Conservation (phyloP, 176 grass and related monocot species). For the Ensete glaucum region DNA sequence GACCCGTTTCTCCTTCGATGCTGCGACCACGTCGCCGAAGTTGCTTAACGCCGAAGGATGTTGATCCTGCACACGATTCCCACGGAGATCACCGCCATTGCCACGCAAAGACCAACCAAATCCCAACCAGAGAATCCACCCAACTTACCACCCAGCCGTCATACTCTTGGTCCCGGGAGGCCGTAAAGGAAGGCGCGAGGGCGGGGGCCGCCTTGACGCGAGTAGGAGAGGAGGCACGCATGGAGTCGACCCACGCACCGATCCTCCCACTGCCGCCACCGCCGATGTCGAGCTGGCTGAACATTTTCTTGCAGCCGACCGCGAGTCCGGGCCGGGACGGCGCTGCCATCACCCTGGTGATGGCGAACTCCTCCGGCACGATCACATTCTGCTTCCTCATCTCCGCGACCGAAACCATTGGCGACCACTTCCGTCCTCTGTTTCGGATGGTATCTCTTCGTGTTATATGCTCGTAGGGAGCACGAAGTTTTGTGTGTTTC, state of each 20-base stretch:
- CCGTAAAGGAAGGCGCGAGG: neutral
- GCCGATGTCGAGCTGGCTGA: constrained; percentile 32
- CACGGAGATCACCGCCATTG: neutral
- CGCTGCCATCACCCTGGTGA: constrained; percentile 17
- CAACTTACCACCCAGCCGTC: constrained; percentile 44
- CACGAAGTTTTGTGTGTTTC: neutral
- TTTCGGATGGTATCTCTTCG: too few species aligned
- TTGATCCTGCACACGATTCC: constrained; percentile 22
- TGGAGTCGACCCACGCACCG: constrained; percentile 38
- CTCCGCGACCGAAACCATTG: neutral
- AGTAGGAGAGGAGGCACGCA: constrained; percentile 61
- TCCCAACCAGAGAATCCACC: neutral
- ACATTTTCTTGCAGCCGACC: constrained; percentile 25
- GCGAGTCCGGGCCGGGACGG: neutral
- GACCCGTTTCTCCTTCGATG: constrained; percentile 45
- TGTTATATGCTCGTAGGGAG: too few species aligned
- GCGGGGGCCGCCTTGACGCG: constrained; percentile 16
- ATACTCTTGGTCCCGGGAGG: constrained; percentile 19
- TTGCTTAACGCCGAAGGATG: constrained; percentile 57
- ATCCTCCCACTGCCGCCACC: neutral
- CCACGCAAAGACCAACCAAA: neutral
- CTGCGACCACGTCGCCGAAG: constrained; percentile 39
- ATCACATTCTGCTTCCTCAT: constrained; percentile 54
- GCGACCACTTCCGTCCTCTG: neutral
- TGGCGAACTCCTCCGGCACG: constrained; percentile 28